Conservation (phyloP, 176 grass and related monocot genomes). For the Carex littledalei region DNA sequence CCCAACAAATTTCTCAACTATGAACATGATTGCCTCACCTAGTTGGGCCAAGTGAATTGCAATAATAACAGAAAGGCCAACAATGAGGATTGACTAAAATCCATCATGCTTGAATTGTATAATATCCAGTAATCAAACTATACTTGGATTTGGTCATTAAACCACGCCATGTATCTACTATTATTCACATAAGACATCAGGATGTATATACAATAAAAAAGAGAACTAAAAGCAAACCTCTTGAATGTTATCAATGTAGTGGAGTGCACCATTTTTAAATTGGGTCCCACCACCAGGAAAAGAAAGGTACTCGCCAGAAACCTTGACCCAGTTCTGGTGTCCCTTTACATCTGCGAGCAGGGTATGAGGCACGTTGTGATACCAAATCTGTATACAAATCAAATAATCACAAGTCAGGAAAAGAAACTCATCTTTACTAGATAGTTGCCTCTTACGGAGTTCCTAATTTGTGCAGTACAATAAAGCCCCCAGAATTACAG, state of each 20-base stretch:
- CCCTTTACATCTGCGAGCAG: slow-evolving; percentile 58
- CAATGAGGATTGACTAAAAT: not conserved
- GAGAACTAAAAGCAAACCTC: slow-evolving; percentile 16
- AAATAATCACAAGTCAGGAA: not conserved
- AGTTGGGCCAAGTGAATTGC: not conserved
- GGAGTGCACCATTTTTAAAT: slow-evolving; percentile 79
- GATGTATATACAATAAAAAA: not conserved
- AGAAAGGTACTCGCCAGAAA: slow-evolving; percentile 76
- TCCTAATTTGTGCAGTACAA: not conserved
- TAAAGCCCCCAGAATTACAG: not conserved
- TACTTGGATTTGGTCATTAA: not conserved
- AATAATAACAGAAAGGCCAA: not conserved
- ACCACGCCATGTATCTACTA: not conserved
- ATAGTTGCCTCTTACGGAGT: not conserved
- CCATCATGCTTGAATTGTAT: too few relatives aligned
- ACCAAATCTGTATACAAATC: slow-evolving; percentile 60
- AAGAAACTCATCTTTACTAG: not conserved
- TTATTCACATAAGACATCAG: not conserved
- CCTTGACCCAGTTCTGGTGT: slow-evolving; percentile 88
- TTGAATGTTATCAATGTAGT: slow-evolving; percentile 79
- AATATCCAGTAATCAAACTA: not conserved
- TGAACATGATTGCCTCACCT: not conserved
- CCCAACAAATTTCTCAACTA: not conserved
- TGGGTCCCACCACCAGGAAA: slow-evolving; percentile 94
- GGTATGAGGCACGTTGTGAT: slow-evolving; percentile 84